Percentiles rank a stretch among this genome's conserved stretches.
Evolutionary conservation across 352 stramenopile genomes (phyloP).

Genomic region (Phytopythium cucurbitacearum): DNA sequence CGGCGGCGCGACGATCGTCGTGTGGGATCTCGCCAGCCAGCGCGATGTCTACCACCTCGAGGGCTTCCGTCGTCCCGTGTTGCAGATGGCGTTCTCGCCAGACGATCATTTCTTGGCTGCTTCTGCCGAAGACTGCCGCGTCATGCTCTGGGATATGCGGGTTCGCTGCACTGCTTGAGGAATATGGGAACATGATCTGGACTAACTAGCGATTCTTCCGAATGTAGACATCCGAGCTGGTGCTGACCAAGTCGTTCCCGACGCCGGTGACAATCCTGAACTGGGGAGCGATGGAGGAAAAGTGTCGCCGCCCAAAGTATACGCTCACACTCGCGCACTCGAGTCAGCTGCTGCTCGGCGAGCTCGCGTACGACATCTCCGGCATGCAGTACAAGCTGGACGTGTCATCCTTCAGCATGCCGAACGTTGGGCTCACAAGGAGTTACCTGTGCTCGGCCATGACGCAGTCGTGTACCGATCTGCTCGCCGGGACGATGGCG

Average conservation of each 20-base stretch:
- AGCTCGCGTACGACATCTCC: slow-evolving; percentile 67
- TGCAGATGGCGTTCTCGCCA: slow-evolving; percentile 69
- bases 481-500: slow-evolving; percentile 60
- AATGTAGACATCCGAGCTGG: slow-evolving; percentile 58
- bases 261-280: slow-evolving; percentile 63
- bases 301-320: slow-evolving; percentile 65
- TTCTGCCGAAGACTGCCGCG: slow-evolving; percentile 53
- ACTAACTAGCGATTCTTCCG: slow-evolving; percentile 1
- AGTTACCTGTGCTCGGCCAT: slow-evolving; percentile 68
- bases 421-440: slow-evolving; percentile 62
- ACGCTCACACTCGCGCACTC: slow-evolving; percentile 59
- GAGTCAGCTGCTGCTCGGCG: slow-evolving; percentile 53
- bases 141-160: slow-evolving; percentile 76
- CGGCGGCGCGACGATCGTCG: slow-evolving; percentile 14
- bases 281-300: slow-evolving; percentile 66
- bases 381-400: slow-evolving; percentile 82
- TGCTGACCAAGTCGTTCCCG: slow-evolving; percentile 62
- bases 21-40: slow-evolving; percentile 39
- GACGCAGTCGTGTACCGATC: slow-evolving; percentile 40
- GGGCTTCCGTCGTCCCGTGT: slow-evolving; percentile 55
- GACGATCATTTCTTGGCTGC: slow-evolving; percentile 76
- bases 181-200: neutral
- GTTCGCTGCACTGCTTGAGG: slow-evolving; percentile 12
- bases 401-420: slow-evolving; percentile 58
- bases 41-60: slow-evolving; percentile 47